Conservation (phyloP, 148 eudicot species). For the Fagopyrum tataricum region DNA sequence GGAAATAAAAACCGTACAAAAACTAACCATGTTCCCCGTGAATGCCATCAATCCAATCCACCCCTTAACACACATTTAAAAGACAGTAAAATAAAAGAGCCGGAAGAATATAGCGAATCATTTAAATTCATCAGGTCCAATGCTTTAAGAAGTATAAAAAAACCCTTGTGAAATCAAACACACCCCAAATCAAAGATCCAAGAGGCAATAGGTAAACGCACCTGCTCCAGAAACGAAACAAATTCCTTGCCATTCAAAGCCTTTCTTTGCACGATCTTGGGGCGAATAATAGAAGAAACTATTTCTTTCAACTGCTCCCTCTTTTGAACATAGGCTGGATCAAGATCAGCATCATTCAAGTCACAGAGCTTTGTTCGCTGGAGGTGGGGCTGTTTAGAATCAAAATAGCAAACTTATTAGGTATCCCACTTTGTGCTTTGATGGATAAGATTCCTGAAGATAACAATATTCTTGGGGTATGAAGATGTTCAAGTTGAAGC, state of each 20-base stretch:
- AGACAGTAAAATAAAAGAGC: not conserved
- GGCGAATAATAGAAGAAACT: conserved; percentile 66
- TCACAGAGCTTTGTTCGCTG: conserved; percentile 94
- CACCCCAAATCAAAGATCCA: not conserved
- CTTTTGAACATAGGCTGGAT: conserved; percentile 64
- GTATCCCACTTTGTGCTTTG: too few species aligned
- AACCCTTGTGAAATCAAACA: not conserved
- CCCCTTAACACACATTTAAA: not conserved
- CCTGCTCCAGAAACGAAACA: conserved; percentile 88
- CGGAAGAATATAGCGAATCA: not conserved
- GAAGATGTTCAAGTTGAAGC: not conserved
- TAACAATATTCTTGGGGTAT: too few species aligned
- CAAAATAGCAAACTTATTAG: conserved; percentile 15
- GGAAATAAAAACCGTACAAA: not conserved
- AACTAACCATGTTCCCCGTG: not conserved
- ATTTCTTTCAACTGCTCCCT: conserved; percentile 75
- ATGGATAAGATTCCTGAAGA: too few species aligned
- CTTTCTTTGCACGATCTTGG: conserved; percentile 92
- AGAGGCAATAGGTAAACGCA: conserved; percentile 13
- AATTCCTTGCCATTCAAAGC: conserved; percentile 83
- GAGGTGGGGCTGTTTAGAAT: conserved; percentile 81
- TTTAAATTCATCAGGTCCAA: not conserved
- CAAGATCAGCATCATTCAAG: conserved; percentile 86
- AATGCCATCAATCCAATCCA: not conserved
- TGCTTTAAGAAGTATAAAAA: not conserved